Base-by-base conservation (phyloP, 208 protist genomes). In the Acanthamoeba culbertsoni region DNA sequence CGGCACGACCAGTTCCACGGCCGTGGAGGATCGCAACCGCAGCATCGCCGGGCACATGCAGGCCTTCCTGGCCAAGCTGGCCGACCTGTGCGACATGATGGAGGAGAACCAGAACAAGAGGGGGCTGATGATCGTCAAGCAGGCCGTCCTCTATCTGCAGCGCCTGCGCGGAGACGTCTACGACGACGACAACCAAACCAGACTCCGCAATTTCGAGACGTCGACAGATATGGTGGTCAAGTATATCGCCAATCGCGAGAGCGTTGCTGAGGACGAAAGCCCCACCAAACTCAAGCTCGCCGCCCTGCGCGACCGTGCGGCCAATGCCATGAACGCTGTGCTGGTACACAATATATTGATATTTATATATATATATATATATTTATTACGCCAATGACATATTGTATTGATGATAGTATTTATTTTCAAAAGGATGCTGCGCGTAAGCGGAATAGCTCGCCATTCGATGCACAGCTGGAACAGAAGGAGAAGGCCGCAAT, bases 1-100 rank as follows among this genome's bases (percentile, higher is more conserved):
- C 71, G 16, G 40, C 40, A 14, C 0, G 10, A 33, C n/a, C 35
- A 23, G 71, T n/a, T n/a, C n/a, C n/a, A n/a, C 71, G n/a, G 26
- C 40, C 10, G 51, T 51, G 43, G 71, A 82, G 23, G 10, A 31
- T 8, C 71, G 71, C 43, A 82, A 82, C 71, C 7, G 51, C 23
- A 35, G 12, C 23, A 12, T 82, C 28, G 71, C 71, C 43, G 16
- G 0, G 12, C 43, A 82, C 71, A 82, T 82, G 71, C 35, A 82
- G 35, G 40, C 71, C 40, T 82, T 82, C 40, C 71, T 82, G n/a
- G 23, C 71, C 14, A 35, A 26, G 71, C 35, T 51, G 43, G 71
- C 71, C 71, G 71, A 82, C 20, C 71, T 82, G 35, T 82, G 71
- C 71, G 71, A 82, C 71, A 82, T 82, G 71, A 82, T 82, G 71